Base-by-base conservation (phyloP, 306 rosid species). In the Begonia fuchsioides region DNA sequence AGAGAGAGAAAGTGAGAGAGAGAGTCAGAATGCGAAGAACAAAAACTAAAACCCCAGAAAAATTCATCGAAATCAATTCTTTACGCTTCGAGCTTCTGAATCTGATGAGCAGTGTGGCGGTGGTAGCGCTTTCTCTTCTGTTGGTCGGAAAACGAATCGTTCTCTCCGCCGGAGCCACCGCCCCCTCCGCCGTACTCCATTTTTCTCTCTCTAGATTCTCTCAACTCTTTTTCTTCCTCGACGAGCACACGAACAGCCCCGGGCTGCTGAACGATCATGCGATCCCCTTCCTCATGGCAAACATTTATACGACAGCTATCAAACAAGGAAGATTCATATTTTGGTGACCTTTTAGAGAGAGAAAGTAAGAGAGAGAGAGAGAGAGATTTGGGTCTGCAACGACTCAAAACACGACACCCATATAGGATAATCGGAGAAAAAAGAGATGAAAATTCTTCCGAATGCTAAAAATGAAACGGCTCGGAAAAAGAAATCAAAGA, bases 31-130 rank as follows among this genome's bases (percentile, higher is more conserved):
- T n/a, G n/a, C n/a, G n/a, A 12, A n/a, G 9, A 13, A 38, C 52
- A 57, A 26, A 17, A 57, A 13, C 15, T 5, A 14, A 43, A n/a
- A n/a, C n/a, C n/a, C n/a, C n/a, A n/a, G n/a, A n/a, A n/a, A n/a
- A n/a, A n/a, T n/a, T n/a, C n/a, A n/a, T n/a, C n/a, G n/a, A n/a
- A n/a, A n/a, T n/a, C n/a, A n/a, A n/a, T n/a, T n/a, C 10, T 13
- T 69, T 81, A 84, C 97, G 76, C 60, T 75, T 90, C 97, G 48
- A 90, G 97, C 55, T 78, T 74, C 63, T 90, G 95, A 84, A 90
- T 81, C 94, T 90, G 97, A 47, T 72, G 58, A 41, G 94, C 84
- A 49, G 87, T 90, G 87, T 84, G 97, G 43, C 97, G 97, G 58
- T 90, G 95, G 65, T 90, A 84, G 13, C 95, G 87, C 64, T 90